Percentiles rank a stretch among this genome's conserved stretches.
Evolutionary conservation across 208 protist species (phyloP).

Genomic region (Crithidia sp.): DNA sequence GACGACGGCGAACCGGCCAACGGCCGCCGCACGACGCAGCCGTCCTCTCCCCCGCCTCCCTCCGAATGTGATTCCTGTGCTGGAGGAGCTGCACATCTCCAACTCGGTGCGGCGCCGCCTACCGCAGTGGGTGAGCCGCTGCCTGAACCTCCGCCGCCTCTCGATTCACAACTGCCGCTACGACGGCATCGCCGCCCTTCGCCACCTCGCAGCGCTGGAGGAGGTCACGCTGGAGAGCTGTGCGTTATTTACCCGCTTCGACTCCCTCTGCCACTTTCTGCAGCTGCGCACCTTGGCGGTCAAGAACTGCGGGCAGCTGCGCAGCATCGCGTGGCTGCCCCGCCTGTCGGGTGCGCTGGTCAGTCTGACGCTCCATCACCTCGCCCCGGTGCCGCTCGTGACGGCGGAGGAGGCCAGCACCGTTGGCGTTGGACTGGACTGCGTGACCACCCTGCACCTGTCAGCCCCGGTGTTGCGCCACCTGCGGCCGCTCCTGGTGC

Average conservation of each 20-base stretch:
- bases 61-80: not conserved
- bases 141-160: conserved; percentile 6
- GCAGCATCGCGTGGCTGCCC: conserved; percentile 19
- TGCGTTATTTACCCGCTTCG: not conserved
- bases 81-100: conserved; percentile 31
- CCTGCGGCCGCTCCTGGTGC: conserved; percentile 11
- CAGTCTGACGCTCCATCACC: conserved; percentile 6
- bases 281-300: conserved; percentile 8
- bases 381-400: not conserved
- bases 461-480: conserved; percentile 2
- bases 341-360: conserved; percentile 13
- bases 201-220: not conserved
- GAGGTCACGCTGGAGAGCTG: conserved; percentile 19
- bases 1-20: not conserved
- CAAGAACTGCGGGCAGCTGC: conserved; percentile 9
- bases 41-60: not conserved
- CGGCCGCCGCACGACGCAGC: conserved; percentile 4
- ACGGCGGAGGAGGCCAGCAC: not conserved
- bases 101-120: conserved; percentile 3
- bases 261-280: conserved; percentile 15
- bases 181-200: not conserved
- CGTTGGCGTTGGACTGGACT: conserved; percentile 5
- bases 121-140: conserved; percentile 21
- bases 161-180: conserved; percentile 14
- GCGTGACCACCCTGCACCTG: conserved; percentile 4